Percentiles rank a stretch among this genome's conserved stretches.
Evolutionary conservation across 768 basidiomycete genomes (phyloP).

Genomic region (Suillus brevipes): DNA sequence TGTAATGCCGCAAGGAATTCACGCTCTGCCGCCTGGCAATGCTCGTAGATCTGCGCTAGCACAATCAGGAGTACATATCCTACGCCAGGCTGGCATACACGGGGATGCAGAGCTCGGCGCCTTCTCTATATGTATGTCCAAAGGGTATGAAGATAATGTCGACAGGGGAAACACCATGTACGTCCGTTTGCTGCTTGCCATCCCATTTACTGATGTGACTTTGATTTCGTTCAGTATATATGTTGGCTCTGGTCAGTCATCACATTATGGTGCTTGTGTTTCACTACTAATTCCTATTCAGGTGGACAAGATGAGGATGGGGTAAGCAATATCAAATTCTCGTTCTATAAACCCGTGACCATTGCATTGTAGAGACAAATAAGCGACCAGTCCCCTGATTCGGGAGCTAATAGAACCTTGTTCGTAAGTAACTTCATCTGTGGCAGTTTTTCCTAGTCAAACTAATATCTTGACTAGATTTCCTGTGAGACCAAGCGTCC

Average conservation of each 20-base stretch:
- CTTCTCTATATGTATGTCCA: constrained; percentile 43
- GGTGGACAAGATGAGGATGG: constrained; percentile 24
- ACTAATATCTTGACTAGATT: constrained; percentile 20
- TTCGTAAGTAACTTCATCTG: constrained; percentile 10
- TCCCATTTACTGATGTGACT: constrained; percentile 5
- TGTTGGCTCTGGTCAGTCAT: constrained; percentile 31
- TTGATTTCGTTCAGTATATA: constrained; percentile 28
- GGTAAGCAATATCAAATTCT: constrained; percentile 10
- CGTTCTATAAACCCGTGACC: neutral
- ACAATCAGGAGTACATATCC: constrained; percentile 35
- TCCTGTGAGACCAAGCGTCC: constrained; percentile 31
- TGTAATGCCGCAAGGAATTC: neutral
- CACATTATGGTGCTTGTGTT: neutral
- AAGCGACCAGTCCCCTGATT: constrained; percentile 24
- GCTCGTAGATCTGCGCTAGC: constrained; percentile 22
- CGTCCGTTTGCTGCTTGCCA: constrained; percentile 7
- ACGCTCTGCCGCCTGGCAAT: neutral
- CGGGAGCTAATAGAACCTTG: constrained; percentile 22
- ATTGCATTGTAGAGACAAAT: constrained; percentile 21
- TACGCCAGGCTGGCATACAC: constrained; percentile 39
- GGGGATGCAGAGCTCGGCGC: constrained; percentile 35
- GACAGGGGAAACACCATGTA: constrained; percentile 41
- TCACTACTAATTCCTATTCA: constrained; percentile 4
- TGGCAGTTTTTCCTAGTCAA: neutral
- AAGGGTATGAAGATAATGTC: constrained; percentile 43